These are phyloP conservation scores for Rhytidiadelphus loreus DNA, from an alignment of 225 moss, liverwort and hornwort genomes.

Conservation along the genomic window DNA sequence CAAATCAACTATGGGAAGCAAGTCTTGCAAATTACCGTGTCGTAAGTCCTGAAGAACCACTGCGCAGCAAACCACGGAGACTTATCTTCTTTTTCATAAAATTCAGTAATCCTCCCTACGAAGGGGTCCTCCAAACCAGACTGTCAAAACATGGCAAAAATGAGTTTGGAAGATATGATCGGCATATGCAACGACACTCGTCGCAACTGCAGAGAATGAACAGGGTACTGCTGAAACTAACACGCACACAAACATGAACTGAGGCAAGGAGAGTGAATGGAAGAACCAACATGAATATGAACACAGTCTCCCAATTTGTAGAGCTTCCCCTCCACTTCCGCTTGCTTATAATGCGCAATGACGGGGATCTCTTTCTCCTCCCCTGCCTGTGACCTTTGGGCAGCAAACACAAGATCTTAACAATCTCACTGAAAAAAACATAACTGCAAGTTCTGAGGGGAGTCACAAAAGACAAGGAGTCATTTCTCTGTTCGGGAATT, in stretches of 20 bases:
- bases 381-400: not conserved
- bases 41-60: constrained; percentile 85
- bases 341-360: constrained; percentile 49
- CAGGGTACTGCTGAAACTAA: not conserved
- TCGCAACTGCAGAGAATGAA: not conserved
- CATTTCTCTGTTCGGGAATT: not conserved
- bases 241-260: constrained; percentile 8
- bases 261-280: not conserved
- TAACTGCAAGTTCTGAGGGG: not conserved
- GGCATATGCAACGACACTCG: not conserved
- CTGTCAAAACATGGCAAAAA: constrained; percentile 17
- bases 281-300: constrained; percentile 51
- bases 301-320: constrained; percentile 83
- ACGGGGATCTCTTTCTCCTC: constrained; percentile 31
- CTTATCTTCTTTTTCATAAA: constrained; percentile 57
- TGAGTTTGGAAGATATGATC: not conserved
- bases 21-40: constrained; percentile 47
- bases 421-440: not conserved
- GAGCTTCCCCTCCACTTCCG: constrained; percentile 58
- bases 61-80: constrained; percentile 67
- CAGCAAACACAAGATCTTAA: not conserved
- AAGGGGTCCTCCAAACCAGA: constrained; percentile 42
- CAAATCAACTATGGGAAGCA: not conserved
- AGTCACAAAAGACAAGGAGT: not conserved
- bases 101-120: constrained; percentile 72